Base-by-base conservation (phyloP, 2,329 filamentous ascomycete genomes). In the Ophiostoma pallidulum region DNA sequence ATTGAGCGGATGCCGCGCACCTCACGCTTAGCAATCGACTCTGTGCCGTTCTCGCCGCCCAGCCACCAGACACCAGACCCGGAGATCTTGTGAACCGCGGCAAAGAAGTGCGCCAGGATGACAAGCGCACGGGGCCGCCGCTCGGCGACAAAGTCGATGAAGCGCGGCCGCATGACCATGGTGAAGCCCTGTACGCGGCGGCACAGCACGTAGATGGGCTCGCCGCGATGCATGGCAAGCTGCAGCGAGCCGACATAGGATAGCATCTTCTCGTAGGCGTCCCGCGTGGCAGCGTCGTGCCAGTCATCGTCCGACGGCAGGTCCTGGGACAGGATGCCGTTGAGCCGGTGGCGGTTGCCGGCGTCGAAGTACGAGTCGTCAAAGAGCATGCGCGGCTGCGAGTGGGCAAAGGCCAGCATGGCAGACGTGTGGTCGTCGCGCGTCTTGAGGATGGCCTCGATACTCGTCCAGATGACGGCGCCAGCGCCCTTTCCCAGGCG, bases 141-240 rank as follows among this genome's bases (percentile, higher is more conserved):
- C 36, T 52, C 35, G 4, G 51, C 48, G 18, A 60, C 45, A 41
- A 60, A 52, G 9, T 54, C 53, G 40, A 58, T 48, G 24, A 58
- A 60, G 12, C 39, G 45, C 2, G 54, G 37, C 13, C 58, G 58
- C 16, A 58, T 41, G 16, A 59, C 37, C 45, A 60, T 49, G 29
- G 57, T 53, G 32, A 60, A 60, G 4, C 51, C 51, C 48, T 60
- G 59, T 28, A 60, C 42, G 3, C 58, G 51, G 4, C 59, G 50
- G 40, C 57, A 51, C 20, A 64, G 29, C 1, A 59, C 57, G 32
- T 63, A 60, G 18, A 58, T 52, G 4, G 62, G 59, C 54, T 64
- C 62, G 26, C 59, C 59, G 29, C 55, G 55, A 44, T 55, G 51
- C 22, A 58, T 54, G 33, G 54, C 50, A 3, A 50, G 45, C 32